Evolutionary conservation across 257 asterid genomes (phyloP), one percentile per base, ranked within the genome.

Genomic region (Solanum lycopersicoides): DNA sequence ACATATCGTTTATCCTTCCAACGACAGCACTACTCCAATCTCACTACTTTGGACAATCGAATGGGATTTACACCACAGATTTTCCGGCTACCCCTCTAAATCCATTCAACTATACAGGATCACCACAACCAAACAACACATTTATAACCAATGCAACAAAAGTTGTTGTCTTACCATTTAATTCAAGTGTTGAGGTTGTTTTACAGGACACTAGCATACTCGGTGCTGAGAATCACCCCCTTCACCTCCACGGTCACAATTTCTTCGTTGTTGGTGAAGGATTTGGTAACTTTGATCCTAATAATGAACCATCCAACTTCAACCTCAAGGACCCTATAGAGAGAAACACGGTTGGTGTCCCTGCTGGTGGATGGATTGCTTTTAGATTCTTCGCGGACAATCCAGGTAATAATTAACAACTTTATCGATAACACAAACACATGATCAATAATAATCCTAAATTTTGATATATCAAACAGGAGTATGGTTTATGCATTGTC

Each of bases 401-500:
- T 87, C 96, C 95, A 90, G 94, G 95, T 94, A 37, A 37, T 94
- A 37, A 14, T 0, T 56, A 7, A 23, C 12, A 35, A 37, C 37
- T 23, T 60, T 63, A n/a, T n/a, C n/a, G n/a, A n/a, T n/a, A n/a
- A n/a, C n/a, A n/a, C n/a, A n/a, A n/a, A n/a, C n/a, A n/a, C n/a
- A n/a, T n/a, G n/a, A n/a, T n/a, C n/a, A n/a, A 50, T 50, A 15
- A 50, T 15, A 3, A 50, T 60, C 34, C 2, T 60, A 65, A 63
- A n/a, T 18, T 42, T n/a, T 12, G 15, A n/a, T 12, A 7, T 14
- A 25, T 65, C 44, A 80, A 66, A 79, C 93, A 94, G 95, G 96
- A 73, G 95, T 92, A 65, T 93, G 96, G 96, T 89, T 94, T 37
- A 93, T 94, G 96, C 98, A 94, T 87, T 94, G 98, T 86, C 98